phyloP scores from a whole-genome alignment of 2,329 filamentous ascomycete genomes.

The Mycogone perniciosa region DNA sequence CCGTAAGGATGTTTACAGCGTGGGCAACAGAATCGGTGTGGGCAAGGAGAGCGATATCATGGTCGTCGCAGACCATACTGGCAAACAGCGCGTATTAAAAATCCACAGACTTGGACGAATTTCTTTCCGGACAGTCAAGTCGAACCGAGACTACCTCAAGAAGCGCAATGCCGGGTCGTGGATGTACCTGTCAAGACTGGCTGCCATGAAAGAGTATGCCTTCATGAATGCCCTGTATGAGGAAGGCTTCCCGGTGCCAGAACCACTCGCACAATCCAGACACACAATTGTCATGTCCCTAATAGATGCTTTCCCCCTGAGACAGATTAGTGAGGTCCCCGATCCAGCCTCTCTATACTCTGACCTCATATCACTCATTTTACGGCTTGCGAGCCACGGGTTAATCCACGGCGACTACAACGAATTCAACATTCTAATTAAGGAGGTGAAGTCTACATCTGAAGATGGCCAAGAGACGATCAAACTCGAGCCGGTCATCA shows the following conservation, averaged over 20 bases:
- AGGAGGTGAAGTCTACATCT: slow-evolving; percentile 53
- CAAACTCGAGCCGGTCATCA: slow-evolving; percentile 69
- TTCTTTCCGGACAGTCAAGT: slow-evolving; percentile 93
- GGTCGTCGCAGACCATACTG: slow-evolving; percentile 76
- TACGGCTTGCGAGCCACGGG: slow-evolving; percentile 76
- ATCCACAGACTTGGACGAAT: slow-evolving; percentile 94
- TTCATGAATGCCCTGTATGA: slow-evolving; percentile 85
- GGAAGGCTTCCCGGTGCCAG: slow-evolving; percentile 83
- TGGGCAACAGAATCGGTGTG: slow-evolving; percentile 90
- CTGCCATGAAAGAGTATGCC: slow-evolving; percentile 87
- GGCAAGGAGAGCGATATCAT: slow-evolving; percentile 98
- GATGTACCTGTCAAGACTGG: slow-evolving; percentile 96
- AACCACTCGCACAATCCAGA: slow-evolving; percentile 80
- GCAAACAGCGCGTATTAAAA: slow-evolving; percentile 78
- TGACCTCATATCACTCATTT: slow-evolving; percentile 82
- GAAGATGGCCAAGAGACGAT: slow-evolving; percentile 39
- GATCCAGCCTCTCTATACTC: slow-evolving; percentile 81
- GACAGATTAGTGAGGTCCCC: slow-evolving; percentile 78
- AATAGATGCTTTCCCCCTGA: slow-evolving; percentile 84
- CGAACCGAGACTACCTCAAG: slow-evolving; percentile 90
- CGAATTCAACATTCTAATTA: slow-evolving; percentile 96
- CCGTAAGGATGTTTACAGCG: slow-evolving; percentile 75
- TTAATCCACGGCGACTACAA: slow-evolving; percentile 98
- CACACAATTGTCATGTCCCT: slow-evolving; percentile 97
- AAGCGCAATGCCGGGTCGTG: slow-evolving; percentile 75